Percentiles rank a stretch among this genome's conserved stretches.
These are phyloP conservation scores for Austroboletus niveus DNA, from an alignment of 1,284 basidiomycete genomes.

Conservation along the genomic window DNA sequence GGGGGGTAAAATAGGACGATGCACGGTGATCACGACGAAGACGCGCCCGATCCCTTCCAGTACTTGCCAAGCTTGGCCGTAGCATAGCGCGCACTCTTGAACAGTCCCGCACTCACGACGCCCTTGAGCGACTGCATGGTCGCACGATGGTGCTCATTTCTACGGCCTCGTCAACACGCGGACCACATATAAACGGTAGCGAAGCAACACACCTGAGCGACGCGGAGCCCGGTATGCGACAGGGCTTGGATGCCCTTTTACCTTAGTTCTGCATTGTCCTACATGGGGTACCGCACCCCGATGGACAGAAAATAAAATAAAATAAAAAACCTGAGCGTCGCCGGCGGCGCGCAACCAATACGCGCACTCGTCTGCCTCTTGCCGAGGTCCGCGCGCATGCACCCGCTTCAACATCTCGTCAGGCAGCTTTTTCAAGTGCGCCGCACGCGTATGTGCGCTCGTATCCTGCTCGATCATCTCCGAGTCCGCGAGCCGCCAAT, in stretches of 20 bases:
- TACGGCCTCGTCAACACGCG: slow-evolving; percentile 25
- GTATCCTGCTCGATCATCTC: not conserved
- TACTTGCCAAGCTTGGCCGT: slow-evolving; percentile 81
- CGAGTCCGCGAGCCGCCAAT: slow-evolving; percentile 14
- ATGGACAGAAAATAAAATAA: too few species aligned
- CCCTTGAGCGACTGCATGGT: slow-evolving; percentile 87
- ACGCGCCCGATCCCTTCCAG: slow-evolving; percentile 50
- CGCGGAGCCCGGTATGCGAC: too few species aligned
- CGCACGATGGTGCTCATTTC: slow-evolving; percentile 83
- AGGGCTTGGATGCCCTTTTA: too few species aligned
- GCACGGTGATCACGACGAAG: not conserved
- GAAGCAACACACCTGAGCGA: slow-evolving; percentile 49
- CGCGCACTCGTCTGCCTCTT: slow-evolving; percentile 60
- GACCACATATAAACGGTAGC: not conserved
- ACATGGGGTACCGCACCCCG: too few species aligned
- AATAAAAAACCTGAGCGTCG: slow-evolving; percentile 33
- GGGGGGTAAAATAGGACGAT: not conserved
- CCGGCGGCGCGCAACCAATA: slow-evolving; percentile 76
- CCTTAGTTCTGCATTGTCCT: too few species aligned
- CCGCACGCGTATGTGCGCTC: slow-evolving; percentile 48
- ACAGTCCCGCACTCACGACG: slow-evolving; percentile 76
- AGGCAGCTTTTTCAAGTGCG: slow-evolving; percentile 77
- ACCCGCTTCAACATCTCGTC: slow-evolving; percentile 59
- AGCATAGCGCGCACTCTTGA: slow-evolving; percentile 78
- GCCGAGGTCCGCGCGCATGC: slow-evolving; percentile 36